These are phyloP conservation scores for Xylaria sp. DNA, from an alignment of 2,329 filamentous ascomycete genomes.

Conservation along the genomic window DNA sequence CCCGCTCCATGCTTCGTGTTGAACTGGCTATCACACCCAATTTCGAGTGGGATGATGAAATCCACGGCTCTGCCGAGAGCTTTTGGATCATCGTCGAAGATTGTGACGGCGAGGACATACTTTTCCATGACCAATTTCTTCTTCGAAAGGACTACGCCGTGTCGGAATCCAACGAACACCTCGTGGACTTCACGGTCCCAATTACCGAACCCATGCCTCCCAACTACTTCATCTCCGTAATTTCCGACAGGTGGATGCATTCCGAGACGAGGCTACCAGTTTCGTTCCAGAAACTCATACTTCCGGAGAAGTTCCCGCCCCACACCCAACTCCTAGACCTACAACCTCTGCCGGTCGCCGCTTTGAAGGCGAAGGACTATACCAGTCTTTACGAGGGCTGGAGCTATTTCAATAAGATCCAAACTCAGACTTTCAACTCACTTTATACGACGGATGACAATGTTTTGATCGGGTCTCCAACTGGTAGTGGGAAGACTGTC, in stretches of 20 bases:
- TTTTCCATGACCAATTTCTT: slow-evolving; percentile 93
- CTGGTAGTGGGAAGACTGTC: slow-evolving; percentile 94
- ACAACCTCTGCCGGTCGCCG: slow-evolving; percentile 86
- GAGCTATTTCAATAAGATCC: slow-evolving; percentile 93
- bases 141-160: slow-evolving; percentile 86
- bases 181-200: slow-evolving; percentile 94
- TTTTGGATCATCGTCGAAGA: slow-evolving; percentile 99
- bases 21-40: slow-evolving; percentile 91
- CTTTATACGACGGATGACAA: slow-evolving; percentile 90
- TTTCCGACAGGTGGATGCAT: slow-evolving; percentile 98
- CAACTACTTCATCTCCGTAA: slow-evolving; percentile 94
- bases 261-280: slow-evolving; percentile 92
- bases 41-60: slow-evolving; percentile 89
- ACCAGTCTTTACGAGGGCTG: slow-evolving; percentile 80
- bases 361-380: slow-evolving; percentile 84
- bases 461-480: slow-evolving; percentile 89
- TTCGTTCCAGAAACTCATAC: slow-evolving; percentile 90
- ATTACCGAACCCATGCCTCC: slow-evolving; percentile 98
- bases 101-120: slow-evolving; percentile 92
- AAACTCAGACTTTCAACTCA: slow-evolving; percentile 96
- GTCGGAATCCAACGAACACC: slow-evolving; percentile 85
- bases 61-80: slow-evolving; percentile 86
- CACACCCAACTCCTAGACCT: slow-evolving; percentile 91
- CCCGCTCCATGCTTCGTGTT: slow-evolving; percentile 86
- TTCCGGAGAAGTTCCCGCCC: slow-evolving; percentile 93